Base-by-base conservation (phyloP, 2,329 filamentous ascomycete species). In the Talaromyces sp. region DNA sequence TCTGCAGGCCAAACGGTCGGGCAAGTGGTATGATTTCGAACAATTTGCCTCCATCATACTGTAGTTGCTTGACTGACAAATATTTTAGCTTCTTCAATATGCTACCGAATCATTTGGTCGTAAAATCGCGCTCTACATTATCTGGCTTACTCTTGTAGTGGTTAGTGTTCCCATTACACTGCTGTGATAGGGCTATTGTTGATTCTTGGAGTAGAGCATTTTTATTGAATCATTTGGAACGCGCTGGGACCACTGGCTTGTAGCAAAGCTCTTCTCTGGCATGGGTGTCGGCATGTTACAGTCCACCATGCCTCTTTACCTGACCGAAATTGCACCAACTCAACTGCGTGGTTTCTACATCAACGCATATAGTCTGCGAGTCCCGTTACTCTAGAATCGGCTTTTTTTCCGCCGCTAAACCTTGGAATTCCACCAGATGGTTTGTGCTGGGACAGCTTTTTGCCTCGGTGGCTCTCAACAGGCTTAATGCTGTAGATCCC, bases 201-300 rank as follows among this genome's bases (percentile, higher is more conserved):
- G 27, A 11, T 17, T 56, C 9, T 52, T 6, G 5, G 17, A 56
- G 11, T 29, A 68, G 61, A 78, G 76, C 53, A 66, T 77, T 21
- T 68, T 77, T 17, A 69, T 70, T 19, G 77, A 79, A 59, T 68
- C 68, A 0, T 65, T 79, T 5, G 71, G 74, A 0, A 69, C 71
- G 2, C 62, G 60, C 2, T 79, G 76, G 76, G 63, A 72, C 7
- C 73, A 75, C 62, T 79, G 77, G 76, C 71, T 78, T 0, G 70
- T 74, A 8, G 69, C 69, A 7, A 70, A 70, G 43, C 63, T 70
- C 3, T 70, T 70, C 52, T 69, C 69, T 2, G 78, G 77, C 12
- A 74, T 78, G 59, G 78, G 75, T 3, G 74, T 78, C 0, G 77
- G 77, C 3, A 75, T 75, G 64, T 65, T 80, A 3, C 76, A 79